phyloP scores from a whole-genome alignment of 1,139 yeast species.

The Pichia sp. region DNA sequence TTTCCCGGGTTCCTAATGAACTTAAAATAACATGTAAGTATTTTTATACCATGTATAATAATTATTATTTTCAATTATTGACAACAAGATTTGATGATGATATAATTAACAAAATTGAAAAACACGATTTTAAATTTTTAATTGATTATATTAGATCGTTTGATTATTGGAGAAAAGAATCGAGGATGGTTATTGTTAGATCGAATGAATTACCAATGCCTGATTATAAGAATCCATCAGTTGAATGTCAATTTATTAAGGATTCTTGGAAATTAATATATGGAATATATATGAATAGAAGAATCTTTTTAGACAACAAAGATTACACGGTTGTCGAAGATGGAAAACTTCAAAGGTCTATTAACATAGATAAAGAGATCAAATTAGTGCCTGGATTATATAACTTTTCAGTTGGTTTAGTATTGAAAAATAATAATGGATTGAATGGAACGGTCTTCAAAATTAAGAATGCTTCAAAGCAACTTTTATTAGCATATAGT shows the following conservation, averaged over 20 bases:
- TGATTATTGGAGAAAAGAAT: conserved; percentile 38
- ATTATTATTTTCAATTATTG: conserved; percentile 40
- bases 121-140: conserved; percentile 36
- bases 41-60: conserved; percentile 45
- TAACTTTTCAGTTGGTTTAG: conserved; percentile 43
- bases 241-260: conserved; percentile 27
- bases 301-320: conserved; percentile 46
- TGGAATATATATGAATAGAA: conserved; percentile 42
- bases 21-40: conserved; percentile 33
- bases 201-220: conserved; percentile 19
- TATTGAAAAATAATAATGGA: conserved; percentile 46
- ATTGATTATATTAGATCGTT: conserved; percentile 40
- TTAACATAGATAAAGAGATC: conserved; percentile 29
- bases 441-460: conserved; percentile 55
- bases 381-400: conserved; percentile 49
- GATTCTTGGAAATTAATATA: conserved; percentile 55
- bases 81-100: conserved; percentile 39
- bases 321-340: conserved; percentile 43
- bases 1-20: conserved; percentile 37
- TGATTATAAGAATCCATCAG: not conserved
- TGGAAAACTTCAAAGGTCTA: not conserved
- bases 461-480: conserved; percentile 29
- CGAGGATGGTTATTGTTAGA: conserved; percentile 35
- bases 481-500: conserved; percentile 37
- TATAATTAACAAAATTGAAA: conserved; percentile 28